phyloP scores from a whole-genome alignment of 2,329 filamentous ascomycete genomes.

The Exophiala mesophila region DNA sequence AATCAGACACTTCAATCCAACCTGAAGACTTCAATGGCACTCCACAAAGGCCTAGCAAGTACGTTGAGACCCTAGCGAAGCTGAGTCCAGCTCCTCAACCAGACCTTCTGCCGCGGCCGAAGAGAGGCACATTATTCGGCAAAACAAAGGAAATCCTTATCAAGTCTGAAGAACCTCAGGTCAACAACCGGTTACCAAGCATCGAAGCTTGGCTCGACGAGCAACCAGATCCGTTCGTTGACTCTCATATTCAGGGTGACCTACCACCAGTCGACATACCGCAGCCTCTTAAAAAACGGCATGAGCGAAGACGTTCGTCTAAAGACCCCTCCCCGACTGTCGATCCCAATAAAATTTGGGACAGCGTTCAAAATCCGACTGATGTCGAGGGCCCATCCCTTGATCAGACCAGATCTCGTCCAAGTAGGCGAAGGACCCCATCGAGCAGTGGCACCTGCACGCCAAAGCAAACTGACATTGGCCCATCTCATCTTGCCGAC shows the following conservation, averaged over 20 bases:
- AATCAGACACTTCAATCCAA: constrained; percentile 1
- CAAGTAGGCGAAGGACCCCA: not conserved
- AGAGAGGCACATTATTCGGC: constrained; percentile 36
- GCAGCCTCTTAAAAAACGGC: constrained; percentile 39
- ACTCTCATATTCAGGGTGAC: constrained; percentile 29
- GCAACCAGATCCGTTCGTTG: constrained; percentile 52
- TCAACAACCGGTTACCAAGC: constrained; percentile 46
- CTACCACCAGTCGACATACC: constrained; percentile 35
- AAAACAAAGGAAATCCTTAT: constrained; percentile 44
- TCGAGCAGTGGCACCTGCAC: constrained; percentile 11
- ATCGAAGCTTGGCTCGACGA: constrained; percentile 59
- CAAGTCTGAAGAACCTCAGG: constrained; percentile 36
- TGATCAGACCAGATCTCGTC: not conserved
- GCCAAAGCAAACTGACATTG: constrained; percentile 4
- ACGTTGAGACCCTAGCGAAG: constrained; percentile 21
- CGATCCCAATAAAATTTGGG: constrained; percentile 27
- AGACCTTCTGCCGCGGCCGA: constrained; percentile 26
- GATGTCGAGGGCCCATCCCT: constrained; percentile 5
- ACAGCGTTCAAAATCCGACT: constrained; percentile 19
- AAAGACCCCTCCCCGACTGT: constrained; percentile 21
- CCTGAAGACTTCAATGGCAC: constrained; percentile 7
- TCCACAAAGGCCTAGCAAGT: constrained; percentile 20
- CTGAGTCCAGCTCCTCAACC: constrained; percentile 27
- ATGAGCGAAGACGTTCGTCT: constrained; percentile 29
- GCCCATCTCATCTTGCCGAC: constrained; percentile 8